Evolutionary conservation across 805 yeast genomes (phyloP), one percentile per base, ranked within the genome.

Genomic region (Barnettozyma wickerhamii): DNA sequence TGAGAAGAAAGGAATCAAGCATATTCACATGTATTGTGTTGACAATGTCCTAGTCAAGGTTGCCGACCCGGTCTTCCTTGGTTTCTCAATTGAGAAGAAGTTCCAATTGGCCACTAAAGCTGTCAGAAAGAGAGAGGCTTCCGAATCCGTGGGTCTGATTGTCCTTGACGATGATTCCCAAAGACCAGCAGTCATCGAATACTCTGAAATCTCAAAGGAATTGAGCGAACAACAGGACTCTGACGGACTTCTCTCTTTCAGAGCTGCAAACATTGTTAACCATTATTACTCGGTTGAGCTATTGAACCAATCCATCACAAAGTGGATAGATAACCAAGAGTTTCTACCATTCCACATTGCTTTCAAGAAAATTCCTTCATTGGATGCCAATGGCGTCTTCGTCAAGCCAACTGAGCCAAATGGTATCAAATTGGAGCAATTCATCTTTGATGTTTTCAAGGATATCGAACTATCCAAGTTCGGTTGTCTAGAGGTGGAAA

Each of bases 231-330:
- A 77, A 45, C 64, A 64, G 20, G 93, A 84, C 48, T 43, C 46
- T n/a, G 60, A 71, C 19, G 84, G 81, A 14, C 68, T 81, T 46
- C 71, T 93, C 44, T 75, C 75, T 49, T 75, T 88, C 52, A 76
- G 98, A 52, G 96, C 98, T 4, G 99, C 96, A 19, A 93, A 93
- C 64, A 93, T 93, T 49, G 99, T 93, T 41, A 93, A 93, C 61
- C 99, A 93, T 64, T 93, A 90, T 64, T 93, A 91, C 64, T 81
- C 90, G 4, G 86, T 86, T 34, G 82, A 75, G n/a, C 75, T 89
- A 54, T 68, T 93, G 53, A 62, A 65, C 20, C 49, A 65, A 24
- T 69, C 69, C 64, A 69, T 89, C 45, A 81, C 84, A 5, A 57
- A 68, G 21, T 90, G 96, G 96, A 74, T 78, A 48, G 60, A 74